Percentiles rank a stretch among this genome's conserved stretches.
phyloP scores from a whole-genome alignment of 768 basidiomycete species.

The Boletus rufocinnamomeus region DNA sequence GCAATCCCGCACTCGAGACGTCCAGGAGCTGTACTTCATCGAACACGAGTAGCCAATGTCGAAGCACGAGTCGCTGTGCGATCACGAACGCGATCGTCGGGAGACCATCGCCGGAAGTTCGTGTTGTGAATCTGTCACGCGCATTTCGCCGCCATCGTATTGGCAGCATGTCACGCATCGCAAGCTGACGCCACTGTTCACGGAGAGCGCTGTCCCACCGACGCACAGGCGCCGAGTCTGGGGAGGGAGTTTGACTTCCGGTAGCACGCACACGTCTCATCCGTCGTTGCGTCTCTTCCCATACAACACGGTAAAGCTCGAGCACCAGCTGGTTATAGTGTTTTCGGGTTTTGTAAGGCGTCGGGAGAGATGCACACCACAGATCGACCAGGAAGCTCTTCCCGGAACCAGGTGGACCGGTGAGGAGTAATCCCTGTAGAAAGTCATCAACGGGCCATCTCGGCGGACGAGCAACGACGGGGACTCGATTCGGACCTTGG shows the following conservation, averaged over 20 bases:
- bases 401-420: background rate
- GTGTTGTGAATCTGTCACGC: too few relatives aligned
- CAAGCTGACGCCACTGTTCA: constrained; percentile 20
- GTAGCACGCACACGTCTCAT: background rate
- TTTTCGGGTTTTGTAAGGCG: background rate
- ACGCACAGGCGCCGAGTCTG: background rate
- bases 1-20: constrained; percentile 54
- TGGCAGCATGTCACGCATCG: constrained; percentile 13
- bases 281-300: background rate
- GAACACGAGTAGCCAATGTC: constrained; percentile 54
- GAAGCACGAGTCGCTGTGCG: constrained; percentile 46
- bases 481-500: constrained; percentile 38
- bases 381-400: background rate
- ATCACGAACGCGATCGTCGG: background rate
- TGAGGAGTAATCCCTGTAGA: background rate
- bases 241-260: too few relatives aligned
- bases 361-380: too few relatives aligned
- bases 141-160: constrained; percentile 30
- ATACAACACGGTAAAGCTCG: background rate
- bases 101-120: too few relatives aligned
- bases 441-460: background rate
- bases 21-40: constrained; percentile 57
- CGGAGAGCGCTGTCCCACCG: constrained; percentile 19
- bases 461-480: too few relatives aligned
- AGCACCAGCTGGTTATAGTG: background rate